Base-by-base conservation (phyloP, 495 filamentous ascomycete genomes). In the Hypoxylon cercidicola region DNA sequence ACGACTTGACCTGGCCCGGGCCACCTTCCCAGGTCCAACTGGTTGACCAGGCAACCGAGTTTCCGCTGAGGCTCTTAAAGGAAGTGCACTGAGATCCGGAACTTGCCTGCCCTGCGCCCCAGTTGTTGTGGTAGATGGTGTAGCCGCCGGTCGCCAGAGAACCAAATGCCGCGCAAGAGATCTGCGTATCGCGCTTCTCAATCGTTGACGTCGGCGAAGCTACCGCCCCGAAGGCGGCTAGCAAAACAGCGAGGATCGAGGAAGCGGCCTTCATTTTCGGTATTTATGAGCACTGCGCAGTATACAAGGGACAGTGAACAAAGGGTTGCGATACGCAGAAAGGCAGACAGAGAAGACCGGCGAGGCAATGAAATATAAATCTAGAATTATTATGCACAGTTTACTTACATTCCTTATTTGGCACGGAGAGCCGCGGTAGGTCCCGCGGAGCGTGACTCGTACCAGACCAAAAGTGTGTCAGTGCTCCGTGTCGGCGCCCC, bases 21-120 rank as follows among this genome's bases (percentile, higher is more conserved):
- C 77, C 79, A 15, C 85, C 84, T 10, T 74, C 72, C 87, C 86
- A 89, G 20, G 79, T 72, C 84, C 83, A 89, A 15, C 68, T 75
- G 4, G 86, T 85, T 53, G 81, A 76, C 86, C 86, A 89, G 46
- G 78, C 72, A 51, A 89, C 74, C 1, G 61, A 80, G 61, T 60
- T 74, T 44, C 79, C 78, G 54, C 67, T 79, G 35, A 78, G 62
- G 10, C 78, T 79, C 67, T 83, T 79, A 21, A 88, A 70, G 1
- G 76, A 78, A 9, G 84, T 83, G 78, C 87, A 89, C 73, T 89
- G 86, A 12, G 65, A 78, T 30, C 87, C 87, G 21, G 77, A 74
- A 30, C 73, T 76, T 40, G 82, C 75, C 37, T 61, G 62, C 49
- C 51, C 61, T 48, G 69, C 39, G 23, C 84, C 84, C 83, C 84